Base-by-base conservation (phyloP, 805 yeast genomes). In the Candida nemodendra region DNA sequence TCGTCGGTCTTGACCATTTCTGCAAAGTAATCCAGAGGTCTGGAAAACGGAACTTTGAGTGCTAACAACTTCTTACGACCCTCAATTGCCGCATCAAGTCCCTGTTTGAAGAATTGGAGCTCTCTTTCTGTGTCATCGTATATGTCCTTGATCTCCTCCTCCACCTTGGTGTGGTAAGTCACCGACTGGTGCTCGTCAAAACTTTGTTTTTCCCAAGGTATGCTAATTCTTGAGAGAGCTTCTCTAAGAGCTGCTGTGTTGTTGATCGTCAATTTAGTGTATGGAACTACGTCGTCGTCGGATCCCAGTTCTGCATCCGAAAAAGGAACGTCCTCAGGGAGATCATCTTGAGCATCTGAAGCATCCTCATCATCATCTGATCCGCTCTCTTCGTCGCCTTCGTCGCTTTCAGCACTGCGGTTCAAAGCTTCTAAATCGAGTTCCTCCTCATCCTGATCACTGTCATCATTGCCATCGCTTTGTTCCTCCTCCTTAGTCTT, bases 1-100 rank as follows among this genome's bases (percentile, higher is more conserved):
- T 88, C 96, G 64, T 93, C 99, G 38, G 90, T 82, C 69, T 93
- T 93, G 43, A 89, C 86, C 99, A 93, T 93, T 66, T 93, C 99
- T 14, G 99, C 99, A 68, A 93, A 93, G 64, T 87, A 93, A 61
- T 93, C 99, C 55, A 78, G 68, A 25, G 99, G 99, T 63, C 99
- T 79, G 19, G 95, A 73, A 62, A 93, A 93, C 43, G 96, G 88
- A 22, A 91, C 79, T 57, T 82, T 81, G 49, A 85, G 73, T 55
- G 79, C 79, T 39, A 79, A 66, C 28, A 85, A 69, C 38, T 76
- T 75, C 32, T 72, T 61, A 56, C 91, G 81, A 18, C 85, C 96
- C 50, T 74, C 77, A 35, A 73, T 65, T 19, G 85, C 93, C 4
- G 97, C 95, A 36, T 78, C 83, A 40, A 93, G 74, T 5, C 95